Evolutionary conservation across 139 green algal species (phyloP).

Genomic region (Coelastrella sp.): DNA sequence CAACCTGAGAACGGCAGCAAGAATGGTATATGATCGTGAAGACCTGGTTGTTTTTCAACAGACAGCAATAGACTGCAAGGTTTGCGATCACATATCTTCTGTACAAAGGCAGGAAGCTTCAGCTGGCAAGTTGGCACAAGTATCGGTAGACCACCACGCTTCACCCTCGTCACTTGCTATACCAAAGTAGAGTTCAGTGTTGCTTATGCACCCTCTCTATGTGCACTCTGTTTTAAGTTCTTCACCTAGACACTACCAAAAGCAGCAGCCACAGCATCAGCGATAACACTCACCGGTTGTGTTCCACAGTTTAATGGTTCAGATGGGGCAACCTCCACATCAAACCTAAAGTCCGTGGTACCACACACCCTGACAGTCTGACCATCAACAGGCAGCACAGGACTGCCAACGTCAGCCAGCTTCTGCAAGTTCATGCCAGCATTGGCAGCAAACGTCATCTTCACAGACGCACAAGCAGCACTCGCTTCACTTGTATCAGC

Average conservation of each 20-base stretch:
- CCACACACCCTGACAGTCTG: background rate
- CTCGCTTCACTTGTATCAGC: background rate
- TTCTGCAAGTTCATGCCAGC: conserved; percentile 11
- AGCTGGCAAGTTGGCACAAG: too few species aligned
- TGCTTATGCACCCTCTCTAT: too few species aligned
- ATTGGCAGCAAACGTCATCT: conserved; percentile 18
- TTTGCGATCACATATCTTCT: too few species aligned
- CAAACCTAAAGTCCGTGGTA: background rate
- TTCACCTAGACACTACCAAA: too few species aligned
- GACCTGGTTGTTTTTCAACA: background rate
- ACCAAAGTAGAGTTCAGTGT: too few species aligned
- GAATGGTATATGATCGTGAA: background rate
- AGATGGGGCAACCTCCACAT: background rate
- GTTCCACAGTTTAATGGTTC: background rate
- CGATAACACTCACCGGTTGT: conserved; percentile 16
- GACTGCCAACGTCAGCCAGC: background rate
- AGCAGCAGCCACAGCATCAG: too few species aligned
- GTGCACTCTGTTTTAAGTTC: too few species aligned
- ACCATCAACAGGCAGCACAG: background rate
- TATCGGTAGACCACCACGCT: too few species aligned
- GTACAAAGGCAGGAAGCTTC: too few species aligned
- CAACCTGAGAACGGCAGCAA: background rate
- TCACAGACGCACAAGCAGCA: background rate
- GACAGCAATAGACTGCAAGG: background rate
- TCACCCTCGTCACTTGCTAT: too few species aligned